These are phyloP conservation scores for Hygrophorus russula DNA, from an alignment of 768 basidiomycete species.

Conservation along the genomic window DNA sequence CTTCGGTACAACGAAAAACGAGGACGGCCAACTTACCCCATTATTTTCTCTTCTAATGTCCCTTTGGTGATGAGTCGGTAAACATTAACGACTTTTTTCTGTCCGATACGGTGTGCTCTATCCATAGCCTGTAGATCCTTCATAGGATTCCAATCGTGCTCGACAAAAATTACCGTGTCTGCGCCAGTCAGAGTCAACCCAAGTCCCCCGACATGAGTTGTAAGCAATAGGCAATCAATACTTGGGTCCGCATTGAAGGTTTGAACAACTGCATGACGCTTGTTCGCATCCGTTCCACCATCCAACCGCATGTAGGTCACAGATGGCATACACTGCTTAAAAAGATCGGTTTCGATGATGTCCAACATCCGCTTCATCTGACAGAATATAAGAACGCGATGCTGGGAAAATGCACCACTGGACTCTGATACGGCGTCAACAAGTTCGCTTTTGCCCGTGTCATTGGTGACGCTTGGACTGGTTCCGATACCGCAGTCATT, in stretches of 20 bases:
- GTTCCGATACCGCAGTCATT: constrained; percentile 90
- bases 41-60: constrained; percentile 97
- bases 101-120: constrained; percentile 93
- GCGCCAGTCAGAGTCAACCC: constrained; percentile 95
- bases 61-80: constrained; percentile 96
- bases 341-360: constrained; percentile 89
- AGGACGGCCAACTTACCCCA: constrained; percentile 61
- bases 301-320: constrained; percentile 98
- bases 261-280: constrained; percentile 94
- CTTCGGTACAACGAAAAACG: not conserved
- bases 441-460: constrained; percentile 56
- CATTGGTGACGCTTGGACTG: constrained; percentile 26
- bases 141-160: constrained; percentile 99
- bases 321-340: constrained; percentile 86
- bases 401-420: constrained; percentile 69
- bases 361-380: constrained; percentile 99
- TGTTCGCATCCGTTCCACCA: constrained; percentile 82
- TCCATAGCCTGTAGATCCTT: constrained; percentile 99
- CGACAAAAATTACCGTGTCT: constrained; percentile 98
- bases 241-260: constrained; percentile 97
- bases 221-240: constrained; percentile 91
- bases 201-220: constrained; percentile 93
- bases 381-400: constrained; percentile 98
- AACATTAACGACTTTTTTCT: constrained; percentile 98
- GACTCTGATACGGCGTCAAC: constrained; percentile 47